A percentile compares a stretch with the other conserved stretches of the same genome.
phyloP scores from a whole-genome alignment of 2,329 filamentous ascomycete genomes.

The Akanthomyces lecanii region DNA sequence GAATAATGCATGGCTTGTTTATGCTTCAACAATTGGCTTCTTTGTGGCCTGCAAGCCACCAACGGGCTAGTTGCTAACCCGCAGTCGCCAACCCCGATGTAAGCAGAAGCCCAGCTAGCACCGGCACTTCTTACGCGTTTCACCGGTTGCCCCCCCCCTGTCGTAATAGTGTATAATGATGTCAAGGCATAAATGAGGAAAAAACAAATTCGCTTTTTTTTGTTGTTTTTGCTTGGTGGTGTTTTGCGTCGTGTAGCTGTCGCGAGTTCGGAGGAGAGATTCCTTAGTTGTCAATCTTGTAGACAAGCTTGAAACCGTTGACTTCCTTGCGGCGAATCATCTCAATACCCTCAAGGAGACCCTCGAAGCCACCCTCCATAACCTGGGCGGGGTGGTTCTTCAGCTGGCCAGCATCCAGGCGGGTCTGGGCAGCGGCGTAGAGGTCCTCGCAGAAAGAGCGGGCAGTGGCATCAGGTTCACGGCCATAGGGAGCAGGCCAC shows the following conservation, averaged over 20 bases:
- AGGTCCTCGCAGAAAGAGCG: slow-evolving; percentile 14
- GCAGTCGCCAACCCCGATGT: slow-evolving; percentile 3
- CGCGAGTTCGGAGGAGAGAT: background rate
- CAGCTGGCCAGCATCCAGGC: slow-evolving; percentile 17
- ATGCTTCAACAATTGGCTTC: background rate
- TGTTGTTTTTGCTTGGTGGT: background rate
- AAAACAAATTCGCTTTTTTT: slow-evolving; percentile 12
- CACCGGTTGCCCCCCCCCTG: background rate
- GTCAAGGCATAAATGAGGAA: background rate
- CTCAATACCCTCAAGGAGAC: slow-evolving; percentile 30
- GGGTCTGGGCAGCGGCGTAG: slow-evolving; percentile 14
- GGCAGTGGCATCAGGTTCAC: slow-evolving; percentile 12
- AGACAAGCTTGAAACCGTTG: slow-evolving; percentile 41
- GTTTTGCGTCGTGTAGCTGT: background rate
- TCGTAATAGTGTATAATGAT: slow-evolving; percentile 1
- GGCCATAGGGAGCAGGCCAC: slow-evolving; percentile 23
- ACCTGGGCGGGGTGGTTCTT: slow-evolving; percentile 19
- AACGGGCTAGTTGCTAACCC: slow-evolving; percentile 2
- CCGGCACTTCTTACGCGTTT: background rate
- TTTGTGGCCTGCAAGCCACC: background rate
- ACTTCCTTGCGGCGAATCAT: slow-evolving; percentile 30
- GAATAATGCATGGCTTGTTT: background rate
- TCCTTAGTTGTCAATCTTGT: slow-evolving; percentile 19
- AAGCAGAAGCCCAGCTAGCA: slow-evolving; percentile 11
- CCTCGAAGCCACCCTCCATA: slow-evolving; percentile 28